These are phyloP conservation scores for Durio zibethinus DNA, from an alignment of 345 rosid genomes.

Conservation along the genomic window DNA sequence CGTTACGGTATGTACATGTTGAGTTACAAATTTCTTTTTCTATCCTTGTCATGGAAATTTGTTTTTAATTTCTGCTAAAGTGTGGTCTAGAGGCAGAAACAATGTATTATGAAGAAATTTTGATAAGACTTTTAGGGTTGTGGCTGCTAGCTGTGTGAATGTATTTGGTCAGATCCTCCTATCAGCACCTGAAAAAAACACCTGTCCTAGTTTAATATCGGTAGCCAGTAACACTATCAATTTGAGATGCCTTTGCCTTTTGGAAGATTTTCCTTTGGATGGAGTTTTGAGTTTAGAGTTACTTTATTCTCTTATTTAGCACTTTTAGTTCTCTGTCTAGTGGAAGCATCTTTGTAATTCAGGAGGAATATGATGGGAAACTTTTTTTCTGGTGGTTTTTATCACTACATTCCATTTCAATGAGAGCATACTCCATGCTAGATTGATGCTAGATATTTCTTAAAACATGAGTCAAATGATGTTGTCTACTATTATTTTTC, in stretches of 20 bases:
- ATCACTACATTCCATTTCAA: not conserved
- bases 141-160: not conserved
- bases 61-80: not conserved
- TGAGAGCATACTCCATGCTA: not conserved
- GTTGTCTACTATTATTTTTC: not conserved
- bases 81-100: not conserved
- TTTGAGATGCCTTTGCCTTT: not conserved
- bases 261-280: not conserved
- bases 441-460: not conserved
- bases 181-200: not conserved
- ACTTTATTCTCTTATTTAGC: not conserved
- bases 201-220: not conserved
- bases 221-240: not conserved
- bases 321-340: conserved; percentile 1
- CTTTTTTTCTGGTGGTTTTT: not conserved
- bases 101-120: not conserved
- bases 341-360: not conserved
- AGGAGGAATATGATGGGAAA: not conserved
- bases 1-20: conserved; percentile 59
- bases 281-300: not conserved
- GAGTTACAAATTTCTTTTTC: not conserved
- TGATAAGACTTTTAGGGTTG: not conserved
- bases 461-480: not conserved
- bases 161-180: not conserved
- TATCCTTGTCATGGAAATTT: not conserved